Base-by-base conservation (phyloP, 768 basidiomycete genomes). In the Gautieria morchelliformis region DNA sequence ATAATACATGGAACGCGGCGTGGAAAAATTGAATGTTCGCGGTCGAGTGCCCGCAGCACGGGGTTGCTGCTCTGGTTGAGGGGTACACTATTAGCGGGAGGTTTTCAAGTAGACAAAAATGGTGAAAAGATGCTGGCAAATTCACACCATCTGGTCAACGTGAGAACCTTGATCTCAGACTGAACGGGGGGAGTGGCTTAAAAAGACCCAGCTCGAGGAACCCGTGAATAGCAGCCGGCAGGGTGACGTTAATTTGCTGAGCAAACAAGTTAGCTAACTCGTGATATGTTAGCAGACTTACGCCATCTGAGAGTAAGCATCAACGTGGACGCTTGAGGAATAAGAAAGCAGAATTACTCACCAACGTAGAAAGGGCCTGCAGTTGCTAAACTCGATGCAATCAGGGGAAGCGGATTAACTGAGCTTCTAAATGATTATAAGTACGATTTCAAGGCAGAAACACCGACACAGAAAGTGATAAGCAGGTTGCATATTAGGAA, bases 281-380 rank as follows among this genome's bases (percentile, higher is more conserved):
- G n/a, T 12, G 32, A 42, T 37, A 17, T 5, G 46, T 24, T 42
- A 8, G 7, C 24, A 9, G 15, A 81, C 87, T 71, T 65, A 93
- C 89, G 65, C 91, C 91, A 84, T 71, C 65, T 4, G 69, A 59
- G 20, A 67, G 64, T 7, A 69, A 58, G 58, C 35, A 37, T 71
- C 70, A 44, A 71, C 67, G 35, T 65, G 5, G 14, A 52, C 69
- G 63, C 0, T 70, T 58, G 20, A 68, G 63, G 15, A 69, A 53
- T 58, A 70, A 71, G 56, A 41, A 68, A 54, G 40, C 69, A 67
- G 54, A 69, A 68, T 2, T 24, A 61, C 37, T 50, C 57, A 60
- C 58, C 87, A 58, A 91, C 88, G 67, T 92, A 94, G 63, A 93
- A 92, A 0, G 89, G 89, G 0, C 89, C 90, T 0, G 87, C 87